Percentiles rank a stretch among this genome's conserved stretches.
Conservation (phyloP, 2,329 filamentous ascomycete species). For the Cordyceps cateniannulata region DNA sequence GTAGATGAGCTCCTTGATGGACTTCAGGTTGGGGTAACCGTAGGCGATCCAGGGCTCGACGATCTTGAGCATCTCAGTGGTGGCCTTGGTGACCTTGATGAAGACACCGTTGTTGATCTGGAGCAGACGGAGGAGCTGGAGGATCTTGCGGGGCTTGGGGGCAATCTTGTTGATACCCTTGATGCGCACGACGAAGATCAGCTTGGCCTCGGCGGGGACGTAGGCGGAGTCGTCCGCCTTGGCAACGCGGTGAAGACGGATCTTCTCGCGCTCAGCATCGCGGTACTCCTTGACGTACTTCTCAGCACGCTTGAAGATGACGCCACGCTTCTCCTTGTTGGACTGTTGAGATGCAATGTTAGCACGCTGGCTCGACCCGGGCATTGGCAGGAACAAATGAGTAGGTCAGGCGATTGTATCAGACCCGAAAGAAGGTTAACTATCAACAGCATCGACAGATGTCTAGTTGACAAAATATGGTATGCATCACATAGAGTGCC, state of each 20-base stretch:
- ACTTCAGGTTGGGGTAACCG: conserved; percentile 99
- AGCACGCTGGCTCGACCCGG: conserved; percentile 21
- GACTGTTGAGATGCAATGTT: conserved; percentile 51
- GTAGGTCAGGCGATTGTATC: conserved; percentile 44
- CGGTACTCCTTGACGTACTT: conserved; percentile 99
- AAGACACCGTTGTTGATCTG: conserved; percentile 99
- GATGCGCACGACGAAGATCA: conserved; percentile 98
- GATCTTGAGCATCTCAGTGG: conserved; percentile 92
- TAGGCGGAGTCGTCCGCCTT: conserved; percentile 92
- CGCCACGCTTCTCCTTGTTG: conserved; percentile 96
- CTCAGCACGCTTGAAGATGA: conserved; percentile 99
- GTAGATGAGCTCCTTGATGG: conserved; percentile 98
- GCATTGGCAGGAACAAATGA: conserved; percentile 8
- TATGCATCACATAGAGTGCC: conserved; percentile 73
- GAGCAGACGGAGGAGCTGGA: conserved; percentile 97
- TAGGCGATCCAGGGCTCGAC: conserved; percentile 99
- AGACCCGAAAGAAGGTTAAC: conserved; percentile 99
- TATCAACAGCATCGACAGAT: conserved; percentile 92
- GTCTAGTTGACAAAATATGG: conserved; percentile 88
- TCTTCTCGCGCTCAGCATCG: conserved; percentile 95
- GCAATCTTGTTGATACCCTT: conserved; percentile 99
- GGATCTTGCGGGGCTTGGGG: conserved; percentile 99
- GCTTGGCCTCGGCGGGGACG: conserved; percentile 88
- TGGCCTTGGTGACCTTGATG: conserved; percentile 95
- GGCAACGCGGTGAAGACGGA: conserved; percentile 82